Evolutionary conservation across 176 grass and related monocot genomes (phyloP).

Genomic region (Oryza glaberrima): DNA sequence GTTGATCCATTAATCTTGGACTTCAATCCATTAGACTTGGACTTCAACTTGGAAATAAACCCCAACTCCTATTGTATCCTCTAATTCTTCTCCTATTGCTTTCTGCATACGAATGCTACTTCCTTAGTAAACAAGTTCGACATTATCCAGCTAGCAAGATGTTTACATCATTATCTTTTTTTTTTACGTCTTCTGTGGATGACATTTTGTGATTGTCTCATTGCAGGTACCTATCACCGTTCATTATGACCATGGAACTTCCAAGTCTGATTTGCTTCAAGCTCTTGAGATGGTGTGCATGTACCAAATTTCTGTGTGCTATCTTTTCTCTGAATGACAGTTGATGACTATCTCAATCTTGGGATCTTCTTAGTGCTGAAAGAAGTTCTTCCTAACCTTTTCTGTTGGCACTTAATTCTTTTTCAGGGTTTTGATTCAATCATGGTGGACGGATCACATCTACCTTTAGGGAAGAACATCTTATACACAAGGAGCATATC

Average conservation of each 20-base stretch:
- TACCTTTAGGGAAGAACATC: conserved; percentile 71
- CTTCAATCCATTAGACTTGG: background rate
- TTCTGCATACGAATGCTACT: background rate
- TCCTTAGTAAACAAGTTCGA: background rate
- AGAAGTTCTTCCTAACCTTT: background rate
- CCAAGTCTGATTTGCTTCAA: conserved; percentile 78
- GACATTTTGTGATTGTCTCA: conserved; percentile 41
- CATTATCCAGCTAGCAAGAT: background rate
- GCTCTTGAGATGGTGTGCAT: conserved; percentile 83
- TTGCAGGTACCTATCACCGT: conserved; percentile 81
- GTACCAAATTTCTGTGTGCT: conserved; percentile 19
- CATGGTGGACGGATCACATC: conserved; percentile 92
- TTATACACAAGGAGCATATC: conserved; percentile 69
- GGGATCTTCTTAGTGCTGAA: conserved; percentile 13
- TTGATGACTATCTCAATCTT: conserved; percentile 37
- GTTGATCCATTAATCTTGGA: background rate
- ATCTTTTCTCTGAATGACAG: conserved; percentile 14
- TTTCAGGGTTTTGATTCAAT: conserved; percentile 94
- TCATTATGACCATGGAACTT: conserved; percentile 92
- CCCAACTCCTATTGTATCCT: background rate
- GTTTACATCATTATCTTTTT: conserved; percentile 13
- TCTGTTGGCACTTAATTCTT: conserved; percentile 25
- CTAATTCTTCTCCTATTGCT: background rate
- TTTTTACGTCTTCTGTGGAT: conserved; percentile 31
- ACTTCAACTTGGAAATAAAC: background rate